phyloP scores from a whole-genome alignment of 805 yeast species.

The Blastobotrys chiropterorum region DNA sequence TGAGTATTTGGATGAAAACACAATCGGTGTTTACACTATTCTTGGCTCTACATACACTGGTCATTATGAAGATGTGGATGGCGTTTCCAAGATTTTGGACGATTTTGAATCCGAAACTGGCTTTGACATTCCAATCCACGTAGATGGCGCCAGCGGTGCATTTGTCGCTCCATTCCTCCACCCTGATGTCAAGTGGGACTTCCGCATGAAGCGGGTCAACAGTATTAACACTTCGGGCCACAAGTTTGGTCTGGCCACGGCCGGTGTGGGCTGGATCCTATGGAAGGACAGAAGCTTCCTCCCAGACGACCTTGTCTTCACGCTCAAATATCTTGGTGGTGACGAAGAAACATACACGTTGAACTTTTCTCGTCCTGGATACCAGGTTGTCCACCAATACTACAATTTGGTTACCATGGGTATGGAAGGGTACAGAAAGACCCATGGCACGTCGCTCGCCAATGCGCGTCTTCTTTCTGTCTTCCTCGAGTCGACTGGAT shows the following conservation, averaged over 20 bases:
- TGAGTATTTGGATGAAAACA: constrained; percentile 76
- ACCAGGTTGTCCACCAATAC: constrained; percentile 84
- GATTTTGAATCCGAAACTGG: constrained; percentile 64
- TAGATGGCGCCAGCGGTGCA: constrained; percentile 92
- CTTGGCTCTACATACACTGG: constrained; percentile 93
- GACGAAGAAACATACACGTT: constrained; percentile 79
- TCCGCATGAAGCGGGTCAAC: constrained; percentile 65
- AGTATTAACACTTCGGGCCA: constrained; percentile 90
- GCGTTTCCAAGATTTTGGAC: constrained; percentile 58
- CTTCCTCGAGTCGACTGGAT: constrained; percentile 57
- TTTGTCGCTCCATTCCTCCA: constrained; percentile 78
- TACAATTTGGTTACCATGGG: constrained; percentile 72
- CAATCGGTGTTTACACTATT: constrained; percentile 85
- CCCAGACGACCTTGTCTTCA: constrained; percentile 69
- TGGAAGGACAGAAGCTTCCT: constrained; percentile 63
- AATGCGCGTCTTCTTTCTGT: constrained; percentile 64
- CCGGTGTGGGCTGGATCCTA: constrained; percentile 89
- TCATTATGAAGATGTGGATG: constrained; percentile 72
- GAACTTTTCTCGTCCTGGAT: constrained; percentile 90
- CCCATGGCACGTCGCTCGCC: constrained; percentile 56
- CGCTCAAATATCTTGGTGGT: constrained; percentile 80
- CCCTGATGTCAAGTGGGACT: constrained; percentile 81
- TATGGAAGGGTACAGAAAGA: constrained; percentile 56
- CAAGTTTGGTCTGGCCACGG: constrained; percentile 84
- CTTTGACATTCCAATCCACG: constrained; percentile 70